These are phyloP conservation scores for Iris pallida DNA, from an alignment of 116 monocot species.

Conservation along the genomic window DNA sequence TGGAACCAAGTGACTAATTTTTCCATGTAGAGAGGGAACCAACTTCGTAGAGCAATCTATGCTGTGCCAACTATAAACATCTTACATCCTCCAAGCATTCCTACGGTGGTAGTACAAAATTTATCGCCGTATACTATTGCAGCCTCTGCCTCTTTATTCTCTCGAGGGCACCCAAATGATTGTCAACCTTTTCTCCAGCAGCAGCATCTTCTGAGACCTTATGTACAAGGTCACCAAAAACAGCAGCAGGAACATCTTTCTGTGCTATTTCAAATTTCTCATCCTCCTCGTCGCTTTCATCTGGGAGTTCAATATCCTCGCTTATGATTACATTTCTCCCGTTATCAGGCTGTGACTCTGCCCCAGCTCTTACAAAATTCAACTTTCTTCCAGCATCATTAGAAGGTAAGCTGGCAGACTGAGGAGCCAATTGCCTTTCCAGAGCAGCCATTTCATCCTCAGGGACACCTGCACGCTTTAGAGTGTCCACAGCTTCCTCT, in stretches of 20 bases:
- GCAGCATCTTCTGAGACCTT: conserved; percentile 27
- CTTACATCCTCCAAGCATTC: too few relatives aligned
- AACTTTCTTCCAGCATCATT: conserved; percentile 40
- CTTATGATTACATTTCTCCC: conserved; percentile 29
- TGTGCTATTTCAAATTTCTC: conserved; percentile 73
- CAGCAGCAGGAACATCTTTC: conserved; percentile 69
- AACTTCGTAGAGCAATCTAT: too few relatives aligned
- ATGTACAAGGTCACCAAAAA: conserved; percentile 81
- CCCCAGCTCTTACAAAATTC: conserved; percentile 77
- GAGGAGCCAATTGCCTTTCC: conserved; percentile 63
- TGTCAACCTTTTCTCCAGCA: conserved; percentile 29
- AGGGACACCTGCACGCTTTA: conserved; percentile 50
- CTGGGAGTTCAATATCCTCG: conserved; percentile 92
- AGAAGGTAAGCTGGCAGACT: conserved; percentile 22
- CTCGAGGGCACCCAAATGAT: conserved; percentile 77
- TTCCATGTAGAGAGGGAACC: too few relatives aligned
- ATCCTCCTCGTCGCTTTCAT: conserved; percentile 76
- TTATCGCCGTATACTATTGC: conserved; percentile 11
- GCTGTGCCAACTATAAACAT: too few relatives aligned
- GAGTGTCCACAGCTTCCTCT: conserved; percentile 54
- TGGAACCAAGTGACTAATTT: too few relatives aligned
- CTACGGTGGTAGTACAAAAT: too few relatives aligned
- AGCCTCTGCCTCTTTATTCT: conserved; percentile 73
- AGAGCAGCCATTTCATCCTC: conserved; percentile 86
- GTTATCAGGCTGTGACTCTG: conserved; percentile 53